Evolutionary conservation across 768 basidiomycete genomes (phyloP), one percentile per base, ranked within the genome.

Genomic region (Amanita exitialis): DNA sequence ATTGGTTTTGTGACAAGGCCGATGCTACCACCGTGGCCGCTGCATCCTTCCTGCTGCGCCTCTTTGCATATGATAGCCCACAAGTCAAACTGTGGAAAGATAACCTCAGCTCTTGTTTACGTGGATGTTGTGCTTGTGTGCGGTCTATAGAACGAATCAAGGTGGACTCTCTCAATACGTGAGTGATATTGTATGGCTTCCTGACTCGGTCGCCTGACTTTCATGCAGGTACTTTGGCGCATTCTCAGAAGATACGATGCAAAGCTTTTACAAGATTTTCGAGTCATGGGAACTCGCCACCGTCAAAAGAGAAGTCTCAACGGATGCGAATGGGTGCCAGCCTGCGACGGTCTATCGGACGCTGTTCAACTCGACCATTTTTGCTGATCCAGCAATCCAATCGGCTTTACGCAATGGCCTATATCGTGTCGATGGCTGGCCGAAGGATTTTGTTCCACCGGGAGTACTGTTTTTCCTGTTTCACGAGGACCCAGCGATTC

Each of bases 1-100:
- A 96, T 59, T 94, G 90, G 90, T 94, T 86, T 62, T 96, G 93
- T 64, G 63, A 68, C 25, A 73, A 75, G 34, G 83, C 82, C 3
- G 67, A 76, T 28, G 61, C 72, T 7, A 67, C 78, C 30, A 81
- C 77, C 0, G 64, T 75, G 6, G 83, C 79, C 52, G 79, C 83
- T 1, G 90, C 93, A 0, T 82, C 80, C 0, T 96, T 93, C 66
- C 74, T 90, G 44, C 69, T 95, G 34, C 79, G 91, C 46, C 65
- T 96, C 35, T 83, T 86, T 61, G 91, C 91, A 8, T 96, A 90
- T 58, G 68, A 75, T 47, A 76, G 78, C 45, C 64, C 69, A 0
- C 68, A 70, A 27, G 83, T 88, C 3, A 71, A 74, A 1, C 62
- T 67, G 35, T 94, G 90, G 89, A 79, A 80, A 63, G 63, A 62